These are phyloP conservation scores for Alloascoidea africana DNA, from an alignment of 805 yeast species.

Conservation along the genomic window DNA sequence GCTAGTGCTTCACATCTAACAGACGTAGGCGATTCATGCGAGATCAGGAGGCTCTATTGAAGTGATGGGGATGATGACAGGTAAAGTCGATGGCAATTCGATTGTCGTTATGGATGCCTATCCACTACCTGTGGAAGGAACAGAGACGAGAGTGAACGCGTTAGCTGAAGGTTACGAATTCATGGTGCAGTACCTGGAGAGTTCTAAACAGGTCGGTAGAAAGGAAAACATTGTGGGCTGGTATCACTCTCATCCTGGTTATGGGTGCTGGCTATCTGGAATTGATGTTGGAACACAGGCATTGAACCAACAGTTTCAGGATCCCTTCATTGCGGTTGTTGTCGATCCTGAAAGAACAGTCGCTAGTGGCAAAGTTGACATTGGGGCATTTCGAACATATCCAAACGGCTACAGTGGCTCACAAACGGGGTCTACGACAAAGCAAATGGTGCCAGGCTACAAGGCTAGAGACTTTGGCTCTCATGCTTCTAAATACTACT, in stretches of 20 bases:
- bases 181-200: conserved; percentile 71
- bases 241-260: conserved; percentile 96
- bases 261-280: conserved; percentile 92
- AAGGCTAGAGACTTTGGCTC: conserved; percentile 53
- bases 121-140: conserved; percentile 87
- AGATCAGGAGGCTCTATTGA: conserved; percentile 76
- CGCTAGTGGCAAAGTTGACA: conserved; percentile 51
- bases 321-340: conserved; percentile 81
- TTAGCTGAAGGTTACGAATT: conserved; percentile 88
- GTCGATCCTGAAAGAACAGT: conserved; percentile 67
- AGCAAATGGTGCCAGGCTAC: conserved; percentile 26
- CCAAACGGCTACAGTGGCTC: conserved; percentile 7
- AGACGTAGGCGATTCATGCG: conserved; percentile 62
- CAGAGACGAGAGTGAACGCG: conserved; percentile 92
- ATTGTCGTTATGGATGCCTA: conserved; percentile 70
- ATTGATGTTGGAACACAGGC: conserved; percentile 85
- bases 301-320: conserved; percentile 78
- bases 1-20: conserved; percentile 25
- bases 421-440: conserved; percentile 7
- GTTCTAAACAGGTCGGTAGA: conserved; percentile 32
- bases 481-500: conserved; percentile 55
- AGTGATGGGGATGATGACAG: conserved; percentile 91
- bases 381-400: conserved; percentile 80
- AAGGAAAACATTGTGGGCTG: conserved; percentile 80
- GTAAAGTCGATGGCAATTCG: conserved; percentile 39